Percentiles rank a stretch among this genome's conserved stretches.
Evolutionary conservation across 1,139 yeast genomes (phyloP).

Genomic region (Blastobotrys indianensis): DNA sequence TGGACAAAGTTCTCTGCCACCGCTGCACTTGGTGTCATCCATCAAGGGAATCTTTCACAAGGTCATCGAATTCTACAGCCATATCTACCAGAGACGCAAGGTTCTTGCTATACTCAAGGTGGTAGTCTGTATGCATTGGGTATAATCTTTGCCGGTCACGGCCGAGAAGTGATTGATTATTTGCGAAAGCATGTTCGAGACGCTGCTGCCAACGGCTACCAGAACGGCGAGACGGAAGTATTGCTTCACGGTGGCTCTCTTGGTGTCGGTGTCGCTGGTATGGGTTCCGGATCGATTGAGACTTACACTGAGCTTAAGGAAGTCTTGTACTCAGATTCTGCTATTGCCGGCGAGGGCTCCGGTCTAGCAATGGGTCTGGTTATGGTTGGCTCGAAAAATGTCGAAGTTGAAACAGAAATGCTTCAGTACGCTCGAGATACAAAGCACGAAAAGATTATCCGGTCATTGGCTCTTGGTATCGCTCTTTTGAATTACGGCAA

Average conservation of each 20-base stretch:
- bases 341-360: conserved; percentile 94
- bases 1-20: conserved; percentile 99
- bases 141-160: conserved; percentile 92
- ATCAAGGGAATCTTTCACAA: conserved; percentile 87
- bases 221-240: conserved; percentile 70
- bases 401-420: conserved; percentile 72
- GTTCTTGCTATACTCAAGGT: conserved; percentile 75
- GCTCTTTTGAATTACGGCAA: conserved; percentile 82
- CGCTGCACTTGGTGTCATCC: conserved; percentile 96
- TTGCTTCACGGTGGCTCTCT: conserved; percentile 93
- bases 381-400: conserved; percentile 89
- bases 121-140: conserved; percentile 95
- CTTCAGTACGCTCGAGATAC: conserved; percentile 90
- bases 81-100: conserved; percentile 77
- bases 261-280: conserved; percentile 95
- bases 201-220: conserved; percentile 46
- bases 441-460: conserved; percentile 89
- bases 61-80: conserved; percentile 87
- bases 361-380: conserved; percentile 95
- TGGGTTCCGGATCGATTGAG: conserved; percentile 75
- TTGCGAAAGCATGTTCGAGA: conserved; percentile 70
- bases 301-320: conserved; percentile 80
- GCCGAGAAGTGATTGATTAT: conserved; percentile 78
- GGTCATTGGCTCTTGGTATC: conserved; percentile 85
- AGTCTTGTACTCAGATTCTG: conserved; percentile 84